Evolutionary conservation across 2,329 filamentous ascomycete genomes (phyloP), one percentile per base, ranked within the genome.

Genomic region (Exophiala mesophila): DNA sequence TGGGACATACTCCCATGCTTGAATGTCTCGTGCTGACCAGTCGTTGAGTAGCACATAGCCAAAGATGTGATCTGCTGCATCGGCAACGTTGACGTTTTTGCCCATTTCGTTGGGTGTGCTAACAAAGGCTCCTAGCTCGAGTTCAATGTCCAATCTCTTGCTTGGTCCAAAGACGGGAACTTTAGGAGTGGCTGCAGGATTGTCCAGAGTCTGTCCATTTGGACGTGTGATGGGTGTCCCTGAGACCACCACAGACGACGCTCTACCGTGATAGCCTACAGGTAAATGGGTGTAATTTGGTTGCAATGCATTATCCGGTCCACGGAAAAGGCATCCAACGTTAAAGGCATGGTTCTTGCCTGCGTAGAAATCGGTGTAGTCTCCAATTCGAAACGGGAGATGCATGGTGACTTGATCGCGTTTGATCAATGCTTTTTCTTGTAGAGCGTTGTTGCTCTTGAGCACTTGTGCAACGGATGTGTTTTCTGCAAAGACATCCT

Each of bases 321-420:
- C 85, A 31, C 86, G 77, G 65, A 90, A 88, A 48, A 90, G 72
- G 33, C 45, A 50, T 12, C 53, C 85, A 12, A 83, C 74, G 44
- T 82, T 83, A 65, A 79, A 82, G 13, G 86, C 86, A 64, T 92
- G 86, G 59, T 89, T 83, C 51, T 82, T 68, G 10, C 86, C 86
- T 7, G 83, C 85, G 59, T 87, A 92, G 68, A 92, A 92, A 63
- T 92, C 86, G 1, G 85, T 87, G 62, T 90, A 92, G 61, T 90
- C 85, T 18, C 84, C 83, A 54, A 90, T 87, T 41, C 73, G 71
- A 77, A 92, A 80, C 2, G 86, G 86, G 5, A 90, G 58, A 57
- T 89, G 83, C 58, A 75, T 80, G 49, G 71, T 76, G 36, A 82
- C 76, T 15, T 78, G 67, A 3, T 70, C 67, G 35, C 80, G 72